Evolutionary conservation across 495 filamentous ascomycete genomes (phyloP), one percentile per base, ranked within the genome.

Genomic region (Penicillium daleae): DNA sequence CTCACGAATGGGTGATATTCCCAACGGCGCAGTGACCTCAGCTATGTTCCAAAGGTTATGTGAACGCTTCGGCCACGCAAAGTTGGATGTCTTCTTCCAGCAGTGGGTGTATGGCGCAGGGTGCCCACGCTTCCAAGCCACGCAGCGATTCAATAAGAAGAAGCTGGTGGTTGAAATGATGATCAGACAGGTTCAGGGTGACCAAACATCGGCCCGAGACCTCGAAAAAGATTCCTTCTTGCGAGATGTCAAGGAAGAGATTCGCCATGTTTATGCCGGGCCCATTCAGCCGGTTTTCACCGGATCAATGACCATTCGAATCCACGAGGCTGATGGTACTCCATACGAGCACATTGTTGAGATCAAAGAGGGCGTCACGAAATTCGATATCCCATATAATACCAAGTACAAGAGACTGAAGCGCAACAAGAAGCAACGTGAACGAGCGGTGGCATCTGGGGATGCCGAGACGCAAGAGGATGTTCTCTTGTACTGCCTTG

Each of bases 351-450:
- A 99, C 70, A 96, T 97, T 65, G 91, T 97, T 27, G 90, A 97
- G 58, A 96, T 99, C 71, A 92, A 92, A 65, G 92, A 97, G 58
- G 86, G 87, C 8, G 81, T 85, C 40, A 90, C 88, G 7, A 90
- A 87, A 60, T 89, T 97, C 59, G 92, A 97, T 50, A 97, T 99
- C 60, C 93, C 94, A 15, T 99, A 99, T 70, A 98, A 98, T 70
- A 99, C 95, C 0, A 99, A 99, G 71, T 99, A 99, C 74, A 99
- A 98, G 80, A 88, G 95, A 2, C 81, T 99, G 37, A 99, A 99
- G 79, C 86, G 94, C 32, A 97, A 89, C 65, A 88, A 91, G 62
- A 88, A 93, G 42, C 90, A 96, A 66, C 90, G 90, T 75, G 95
- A 97, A 71, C 85, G 91, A 48, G 80, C 86, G 49, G 89, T 85